Evolutionary conservation across 768 basidiomycete species (phyloP), one percentile per base, ranked within the genome.

Genomic region (Lactarius evosmus): DNA sequence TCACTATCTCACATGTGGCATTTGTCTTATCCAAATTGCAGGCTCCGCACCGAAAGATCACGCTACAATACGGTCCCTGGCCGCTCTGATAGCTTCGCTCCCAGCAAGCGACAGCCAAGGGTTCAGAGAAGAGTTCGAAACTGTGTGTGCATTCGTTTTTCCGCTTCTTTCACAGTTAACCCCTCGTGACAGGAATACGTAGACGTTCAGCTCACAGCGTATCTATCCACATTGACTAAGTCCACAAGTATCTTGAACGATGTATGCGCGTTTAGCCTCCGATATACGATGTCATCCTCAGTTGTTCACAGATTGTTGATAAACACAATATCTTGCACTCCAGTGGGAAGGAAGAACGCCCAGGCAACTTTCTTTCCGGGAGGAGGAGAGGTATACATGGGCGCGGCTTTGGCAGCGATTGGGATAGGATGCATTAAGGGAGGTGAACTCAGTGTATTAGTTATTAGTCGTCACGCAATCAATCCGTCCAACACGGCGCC

Each of bases 171-270:
- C 49, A 50, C 50, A 62, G 19, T 34, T 49, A 57, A 46, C 56
- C 36, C n/a, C 40, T 30, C 34, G 58, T 58, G 27, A 69, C 50
- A 97, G 94, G 96, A 99, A 83, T 93, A 95, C 75, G 90, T 89
- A 70, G 95, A 99, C 72, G 94, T 96, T 17, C 93, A 97, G 65
- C 78, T 99, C 32, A 97, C 94, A 1, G 87, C 89, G 9, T 92
- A 93, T 75, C 79, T 99, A 14, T 87, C 93, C 0, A 85, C 87
- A 16, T 75, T 99, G 63, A 98, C 95, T 7, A 95, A 95, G 75
- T 90, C 91, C 33, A 82, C 95, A 17, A 88, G 88, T 67, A 84
- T 88, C 11, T 75, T 98, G 62, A 98, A 95, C 72, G 93, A 96
- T 70, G 95, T 96, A 71, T 70, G 92, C 70, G 2, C 38, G 51